Evolutionary conservation across 257 asterid genomes (phyloP), one percentile per base, ranked within the genome.

Genomic region (Coffea canephora): DNA sequence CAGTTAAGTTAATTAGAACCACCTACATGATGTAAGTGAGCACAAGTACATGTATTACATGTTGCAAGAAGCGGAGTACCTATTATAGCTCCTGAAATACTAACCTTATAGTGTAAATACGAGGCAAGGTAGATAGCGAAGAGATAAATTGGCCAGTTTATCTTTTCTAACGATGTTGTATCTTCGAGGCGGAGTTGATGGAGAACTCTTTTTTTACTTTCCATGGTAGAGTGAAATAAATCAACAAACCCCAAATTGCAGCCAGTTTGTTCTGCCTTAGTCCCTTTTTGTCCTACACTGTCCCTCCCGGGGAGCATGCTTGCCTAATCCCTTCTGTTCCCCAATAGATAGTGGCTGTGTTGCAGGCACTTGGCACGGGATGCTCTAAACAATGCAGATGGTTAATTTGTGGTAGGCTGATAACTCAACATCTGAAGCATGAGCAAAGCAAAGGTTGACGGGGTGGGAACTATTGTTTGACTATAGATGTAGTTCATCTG

Each of bases 81-180:
- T 62, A 34, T 18, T 43, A 73, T 76, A 50, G 81, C 25, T 71
- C 70, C 62, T 79, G 83, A 69, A 69, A 77, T 64, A 52, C 54
- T 80, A 77, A 83, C 55, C 86, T 66, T 78, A 59, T 74, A 73
- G 79, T 4, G 73, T 67, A 75, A 79, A 39, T 73, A 74, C 9
- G 75, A 65, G 79, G 57, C 50, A 15, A 71, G 16, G 79, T 54
- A 52, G 71, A 41, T 67, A 67, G 73, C 50, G 5, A 64, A 73
- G 55, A 71, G 54, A 71, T 71, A 14, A 7, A 27, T 43, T 43
- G 71, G 39, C 31, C 62, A 79, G 16, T 79, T 11, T 27, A 59
- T 48, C 23, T 46, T 69, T 49, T 54, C 59, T 69, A 7, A 64
- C 18, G 31, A 36, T 78, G 34, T 14, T 54, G 76, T 50, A 48